Base-by-base conservation (phyloP, 257 asterid species). In the Nicotiana tomentosiformis region DNA sequence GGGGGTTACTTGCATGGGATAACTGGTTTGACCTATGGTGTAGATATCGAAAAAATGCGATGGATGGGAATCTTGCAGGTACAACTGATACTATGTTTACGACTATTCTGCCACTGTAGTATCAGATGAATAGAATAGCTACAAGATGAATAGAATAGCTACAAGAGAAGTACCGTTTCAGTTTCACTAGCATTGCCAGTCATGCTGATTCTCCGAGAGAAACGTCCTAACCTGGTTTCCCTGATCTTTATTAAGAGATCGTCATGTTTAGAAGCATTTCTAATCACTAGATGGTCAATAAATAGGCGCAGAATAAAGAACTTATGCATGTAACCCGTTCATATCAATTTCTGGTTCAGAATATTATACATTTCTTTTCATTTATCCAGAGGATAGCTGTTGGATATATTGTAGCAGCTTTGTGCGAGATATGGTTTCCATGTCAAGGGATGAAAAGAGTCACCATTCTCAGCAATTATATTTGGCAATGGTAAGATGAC, bases 1-100 rank as follows among this genome's bases (percentile, higher is more conserved):
- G 98, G 98, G 82, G 98, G 98, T 83, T 95, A 91, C 88, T 89
- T 95, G 84, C 98, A 95, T 62, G 98, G 98, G 58, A 87, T 87
- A 74, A 90, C 90, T 86, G 88, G 96, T 80, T 87, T 95, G 95
- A 90, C 96, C 15, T 95, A 93, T 83, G 98, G 98, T 53, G 97
- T 95, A 82, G 95, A 91, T 88, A 80, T 95, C 65, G 95, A 86
- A 85, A 91, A 85, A 82, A 90, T 93, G 67, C 87, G 98, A 86
- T 83, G 86, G 62, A 90, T 92, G 81, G 98, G 98, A 83, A 92
- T 95, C 85, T 87, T 95, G 85, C 98, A 95, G 98, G 98, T 95
- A 84, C 56, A 30, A 77, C 61, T 51, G 67, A 77, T 84, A 32
- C 58, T 35, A 23, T n/a, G 20, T 33, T 9, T 43, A 4, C 18